A percentile compares a stretch with the other conserved stretches of the same genome.
Conservation (phyloP, 2,329 filamentous ascomycete genomes). For the Diaporthe caulivora region DNA sequence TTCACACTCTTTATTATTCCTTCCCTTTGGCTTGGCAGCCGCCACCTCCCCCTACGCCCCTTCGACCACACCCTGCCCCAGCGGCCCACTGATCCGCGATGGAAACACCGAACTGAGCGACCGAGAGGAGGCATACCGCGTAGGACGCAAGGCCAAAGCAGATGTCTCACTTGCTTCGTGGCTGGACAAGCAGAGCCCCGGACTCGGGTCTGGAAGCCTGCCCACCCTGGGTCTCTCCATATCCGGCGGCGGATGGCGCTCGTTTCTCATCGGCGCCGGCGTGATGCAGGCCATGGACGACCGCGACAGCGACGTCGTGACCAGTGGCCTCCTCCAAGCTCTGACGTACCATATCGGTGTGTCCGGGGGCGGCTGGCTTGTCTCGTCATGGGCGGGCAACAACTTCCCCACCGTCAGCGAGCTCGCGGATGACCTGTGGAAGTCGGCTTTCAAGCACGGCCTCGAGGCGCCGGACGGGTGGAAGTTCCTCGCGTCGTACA, state of each 20-base stretch:
- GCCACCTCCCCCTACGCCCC: slow-evolving; percentile 28
- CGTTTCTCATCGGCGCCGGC: slow-evolving; percentile 9
- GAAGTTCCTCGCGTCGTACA: slow-evolving; percentile 8
- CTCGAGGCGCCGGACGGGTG: slow-evolving; percentile 15
- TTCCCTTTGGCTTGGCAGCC: background rate
- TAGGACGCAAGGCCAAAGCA: slow-evolving; percentile 16
- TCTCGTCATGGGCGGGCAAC: slow-evolving; percentile 26
- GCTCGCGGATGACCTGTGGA: slow-evolving; percentile 20
- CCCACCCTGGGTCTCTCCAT: slow-evolving; percentile 23
- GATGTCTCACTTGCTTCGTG: background rate
- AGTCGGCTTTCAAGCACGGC: background rate
- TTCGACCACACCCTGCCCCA: slow-evolving; percentile 2
- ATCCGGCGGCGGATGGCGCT: slow-evolving; percentile 30
- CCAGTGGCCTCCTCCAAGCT: slow-evolving; percentile 23
- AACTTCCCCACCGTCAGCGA: slow-evolving; percentile 17
- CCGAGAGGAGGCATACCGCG: slow-evolving; percentile 19
- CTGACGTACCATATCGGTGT: slow-evolving; percentile 28
- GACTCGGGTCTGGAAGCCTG: background rate
- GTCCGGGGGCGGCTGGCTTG: slow-evolving; percentile 24
- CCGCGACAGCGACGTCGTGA: background rate
- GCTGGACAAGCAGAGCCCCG: slow-evolving; percentile 22
- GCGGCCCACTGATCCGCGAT: slow-evolving; percentile 1
- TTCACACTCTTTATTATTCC: background rate
- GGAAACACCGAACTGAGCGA: slow-evolving; percentile 15
- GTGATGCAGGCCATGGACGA: slow-evolving; percentile 33